Evolutionary conservation across 768 basidiomycete species (phyloP).

Genomic region (Melanogaster broomeanus): DNA sequence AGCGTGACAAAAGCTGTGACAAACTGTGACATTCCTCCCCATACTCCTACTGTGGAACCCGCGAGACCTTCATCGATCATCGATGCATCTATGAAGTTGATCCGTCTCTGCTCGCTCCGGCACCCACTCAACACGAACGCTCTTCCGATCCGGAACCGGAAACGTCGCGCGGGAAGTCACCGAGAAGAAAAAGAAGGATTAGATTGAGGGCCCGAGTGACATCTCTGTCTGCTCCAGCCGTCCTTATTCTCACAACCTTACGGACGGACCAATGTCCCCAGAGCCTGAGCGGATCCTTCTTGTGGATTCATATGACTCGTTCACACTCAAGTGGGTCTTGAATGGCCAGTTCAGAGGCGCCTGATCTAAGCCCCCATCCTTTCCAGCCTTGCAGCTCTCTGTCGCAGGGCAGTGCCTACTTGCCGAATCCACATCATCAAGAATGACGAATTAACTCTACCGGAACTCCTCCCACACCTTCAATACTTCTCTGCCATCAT

Average conservation of each 20-base stretch:
- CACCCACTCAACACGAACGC: too few relatives aligned
- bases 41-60: too few relatives aligned
- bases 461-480: slow-evolving; percentile 54
- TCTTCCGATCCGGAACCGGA: too few relatives aligned
- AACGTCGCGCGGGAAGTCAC: too few relatives aligned
- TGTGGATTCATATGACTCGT: slow-evolving; percentile 85
- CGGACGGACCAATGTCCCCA: slow-evolving; percentile 25
- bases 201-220: too few relatives aligned
- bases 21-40: too few relatives aligned
- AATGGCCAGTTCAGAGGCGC: background rate
- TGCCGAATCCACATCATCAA: slow-evolving; percentile 69
- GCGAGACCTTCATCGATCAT: too few relatives aligned
- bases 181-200: too few relatives aligned
- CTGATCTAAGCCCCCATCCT: slow-evolving; percentile 1
- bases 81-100: too few relatives aligned
- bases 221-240: background rate
- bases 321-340: slow-evolving; percentile 78
- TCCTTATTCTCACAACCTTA: background rate
- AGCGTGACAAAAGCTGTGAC: too few relatives aligned
- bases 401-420: slow-evolving; percentile 60
- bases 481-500: slow-evolving; percentile 66
- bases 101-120: too few relatives aligned
- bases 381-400: slow-evolving; percentile 70
- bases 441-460: slow-evolving; percentile 60
- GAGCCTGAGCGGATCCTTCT: slow-evolving; percentile 57